A percentile compares a stretch with the other conserved stretches of the same genome.
Conservation (phyloP, 257 asterid species). For the Solanum pennellii region DNA sequence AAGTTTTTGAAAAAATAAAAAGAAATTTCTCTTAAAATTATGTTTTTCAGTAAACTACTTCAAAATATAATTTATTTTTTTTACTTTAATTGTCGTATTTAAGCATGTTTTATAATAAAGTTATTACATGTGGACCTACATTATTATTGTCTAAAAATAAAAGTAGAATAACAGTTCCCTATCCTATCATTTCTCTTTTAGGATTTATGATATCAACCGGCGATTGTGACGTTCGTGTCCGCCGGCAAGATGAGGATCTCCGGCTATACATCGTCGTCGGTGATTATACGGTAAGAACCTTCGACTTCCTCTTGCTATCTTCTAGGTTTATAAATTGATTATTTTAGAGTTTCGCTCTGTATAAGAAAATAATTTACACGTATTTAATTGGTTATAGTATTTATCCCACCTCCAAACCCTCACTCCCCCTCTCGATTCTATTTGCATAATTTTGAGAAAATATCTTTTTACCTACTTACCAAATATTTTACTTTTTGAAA, state of each 20-base stretch:
- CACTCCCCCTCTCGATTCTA: too few relatives aligned
- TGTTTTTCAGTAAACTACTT: not conserved
- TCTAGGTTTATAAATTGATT: not conserved
- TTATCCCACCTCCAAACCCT: too few relatives aligned
- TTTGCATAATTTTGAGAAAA: not conserved
- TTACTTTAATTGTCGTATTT: too few relatives aligned
- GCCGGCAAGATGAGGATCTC: not conserved
- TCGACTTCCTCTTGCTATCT: too few relatives aligned
- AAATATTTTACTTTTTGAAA: not conserved
- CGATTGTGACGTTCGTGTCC: not conserved
- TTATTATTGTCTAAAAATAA: not conserved
- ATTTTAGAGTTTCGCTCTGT: too few relatives aligned
- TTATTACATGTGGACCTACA: not conserved
- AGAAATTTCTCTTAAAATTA: not conserved
- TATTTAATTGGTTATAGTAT: too few relatives aligned
- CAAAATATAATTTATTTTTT: not conserved
- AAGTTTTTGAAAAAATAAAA: too few relatives aligned
- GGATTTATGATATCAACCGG: not conserved
- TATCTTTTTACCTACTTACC: too few relatives aligned
- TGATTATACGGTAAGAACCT: too few relatives aligned
- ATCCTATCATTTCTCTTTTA: not conserved
- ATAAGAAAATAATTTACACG: not conserved
- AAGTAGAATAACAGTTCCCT: not conserved
- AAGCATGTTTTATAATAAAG: too few relatives aligned
- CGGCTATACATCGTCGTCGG: too few relatives aligned